These are phyloP conservation scores for Hypoxylon subgilvum DNA, from an alignment of 495 filamentous ascomycete genomes.

Conservation along the genomic window DNA sequence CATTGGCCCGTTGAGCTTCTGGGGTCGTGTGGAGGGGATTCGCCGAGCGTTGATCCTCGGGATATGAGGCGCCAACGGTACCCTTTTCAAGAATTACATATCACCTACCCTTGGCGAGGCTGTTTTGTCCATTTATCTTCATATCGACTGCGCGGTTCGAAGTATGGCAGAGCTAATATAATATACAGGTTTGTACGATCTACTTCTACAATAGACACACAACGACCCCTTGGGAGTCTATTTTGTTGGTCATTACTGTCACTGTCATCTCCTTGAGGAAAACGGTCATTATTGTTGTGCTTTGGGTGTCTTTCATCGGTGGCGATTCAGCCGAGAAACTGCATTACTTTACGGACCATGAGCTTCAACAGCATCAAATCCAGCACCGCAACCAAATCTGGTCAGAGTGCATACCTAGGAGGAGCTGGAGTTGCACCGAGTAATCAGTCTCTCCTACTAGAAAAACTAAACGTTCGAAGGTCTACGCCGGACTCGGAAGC, in stretches of 20 bases:
- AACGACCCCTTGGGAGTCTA: too few relatives aligned
- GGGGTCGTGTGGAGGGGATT: conserved; percentile 25
- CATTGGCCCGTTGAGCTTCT: conserved; percentile 11
- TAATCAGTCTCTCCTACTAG: conserved; percentile 68
- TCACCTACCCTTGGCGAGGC: conserved; percentile 22
- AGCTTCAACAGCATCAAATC: conserved; percentile 53
- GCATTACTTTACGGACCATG: conserved; percentile 45
- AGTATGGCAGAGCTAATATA: conserved; percentile 20
- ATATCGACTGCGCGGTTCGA: conserved; percentile 3
- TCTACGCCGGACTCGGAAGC: conserved; percentile 94
- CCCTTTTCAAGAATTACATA: conserved; percentile 26
- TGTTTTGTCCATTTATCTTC: conserved; percentile 11
- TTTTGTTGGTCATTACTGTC: too few relatives aligned
- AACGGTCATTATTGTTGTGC: neutral
- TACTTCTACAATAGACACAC: conserved; percentile 11
- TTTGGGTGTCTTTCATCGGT: conserved; percentile 16
- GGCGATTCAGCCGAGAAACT: conserved; percentile 16
- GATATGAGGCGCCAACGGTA: conserved; percentile 22
- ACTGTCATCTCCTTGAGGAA: neutral
- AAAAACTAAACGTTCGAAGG: conserved; percentile 73
- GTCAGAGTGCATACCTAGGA: conserved; percentile 47
- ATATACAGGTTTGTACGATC: conserved; percentile 22
- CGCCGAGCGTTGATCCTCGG: conserved; percentile 11
- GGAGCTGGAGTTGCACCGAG: conserved; percentile 50
- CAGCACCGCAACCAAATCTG: conserved; percentile 47